These are phyloP conservation scores for Ceratocystis harringtonii DNA, from an alignment of 2,329 filamentous ascomycete species.

Conservation along the genomic window DNA sequence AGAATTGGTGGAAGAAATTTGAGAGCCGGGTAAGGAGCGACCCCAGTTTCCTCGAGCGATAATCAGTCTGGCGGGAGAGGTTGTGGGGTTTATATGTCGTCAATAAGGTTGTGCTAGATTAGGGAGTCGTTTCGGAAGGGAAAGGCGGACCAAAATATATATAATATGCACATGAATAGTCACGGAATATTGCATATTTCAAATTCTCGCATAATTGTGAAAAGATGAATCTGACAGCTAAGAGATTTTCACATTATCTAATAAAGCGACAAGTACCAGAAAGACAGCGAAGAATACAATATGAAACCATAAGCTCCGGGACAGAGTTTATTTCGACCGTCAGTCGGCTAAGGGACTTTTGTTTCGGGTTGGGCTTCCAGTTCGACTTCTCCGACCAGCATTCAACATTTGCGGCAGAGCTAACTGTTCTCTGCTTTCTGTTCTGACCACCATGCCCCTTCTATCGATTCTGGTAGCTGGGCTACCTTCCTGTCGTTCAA, in stretches of 20 bases:
- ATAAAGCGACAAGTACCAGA: not conserved
- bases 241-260: not conserved
- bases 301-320: slow-evolving; percentile 6
- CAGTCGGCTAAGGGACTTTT: slow-evolving; percentile 15
- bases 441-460: slow-evolving; percentile 62
- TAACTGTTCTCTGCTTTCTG: slow-evolving; percentile 72
- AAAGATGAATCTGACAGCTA: not conserved
- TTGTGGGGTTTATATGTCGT: not conserved
- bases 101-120: not conserved
- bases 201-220: not conserved
- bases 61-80: slow-evolving; percentile 20
- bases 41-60: slow-evolving; percentile 72
- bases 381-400: slow-evolving; percentile 42
- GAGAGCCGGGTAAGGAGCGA: slow-evolving; percentile 73
- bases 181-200: not conserved
- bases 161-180: not conserved
- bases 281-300: not conserved
- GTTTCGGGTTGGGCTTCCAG: slow-evolving; percentile 37
- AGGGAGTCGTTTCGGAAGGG: not conserved
- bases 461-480: slow-evolving; percentile 38
- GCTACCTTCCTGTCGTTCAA: slow-evolving; percentile 5
- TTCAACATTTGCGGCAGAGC: slow-evolving; percentile 41
- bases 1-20: slow-evolving; percentile 97
- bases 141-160: not conserved
- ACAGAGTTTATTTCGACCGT: not conserved